Evolutionary conservation across 2,329 filamentous ascomycete genomes (phyloP).

Genomic region (Pestalotiopsis sp.): DNA sequence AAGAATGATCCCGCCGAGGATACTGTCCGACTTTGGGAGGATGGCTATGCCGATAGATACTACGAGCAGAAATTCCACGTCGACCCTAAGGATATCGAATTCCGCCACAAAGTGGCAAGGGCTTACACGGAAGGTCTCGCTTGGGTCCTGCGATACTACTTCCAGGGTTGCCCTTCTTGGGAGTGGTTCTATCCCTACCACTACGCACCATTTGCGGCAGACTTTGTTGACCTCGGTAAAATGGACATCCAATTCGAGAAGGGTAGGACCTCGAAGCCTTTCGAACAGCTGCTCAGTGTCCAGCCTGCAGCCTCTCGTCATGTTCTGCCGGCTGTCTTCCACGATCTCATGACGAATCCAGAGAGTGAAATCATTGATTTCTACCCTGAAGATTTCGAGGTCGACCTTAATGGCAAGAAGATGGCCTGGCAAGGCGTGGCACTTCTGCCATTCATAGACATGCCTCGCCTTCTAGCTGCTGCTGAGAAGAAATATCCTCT

Average conservation of each 20-base stretch:
- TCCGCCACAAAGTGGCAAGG: conserved; percentile 84
- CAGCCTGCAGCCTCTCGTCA: conserved; percentile 91
- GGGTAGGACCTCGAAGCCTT: conserved; percentile 84
- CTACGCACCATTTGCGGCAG: conserved; percentile 95
- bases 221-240: conserved; percentile 83
- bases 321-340: conserved; percentile 85
- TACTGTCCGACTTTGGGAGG: conserved; percentile 89
- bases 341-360: conserved; percentile 84
- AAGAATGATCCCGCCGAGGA: conserved; percentile 71
- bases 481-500: conserved; percentile 83
- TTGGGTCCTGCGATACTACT: conserved; percentile 97
- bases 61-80: conserved; percentile 96
- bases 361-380: conserved; percentile 96
- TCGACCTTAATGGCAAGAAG: conserved; percentile 97
- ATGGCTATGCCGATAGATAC: conserved; percentile 92
- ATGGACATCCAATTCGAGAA: conserved; percentile 83
- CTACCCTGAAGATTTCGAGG: conserved; percentile 90
- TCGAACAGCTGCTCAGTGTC: conserved; percentile 98
- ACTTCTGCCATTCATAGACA: conserved; percentile 93
- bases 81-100: conserved; percentile 77
- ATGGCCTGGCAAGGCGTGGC: conserved; percentile 98
- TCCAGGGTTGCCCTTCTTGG: conserved; percentile 97
- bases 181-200: conserved; percentile 99
- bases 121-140: conserved; percentile 94
- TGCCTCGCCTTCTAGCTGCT: conserved; percentile 78